These are phyloP conservation scores for Rachicladosporium sp. DNA, from an alignment of 2,329 filamentous ascomycete species.

Conservation along the genomic window DNA sequence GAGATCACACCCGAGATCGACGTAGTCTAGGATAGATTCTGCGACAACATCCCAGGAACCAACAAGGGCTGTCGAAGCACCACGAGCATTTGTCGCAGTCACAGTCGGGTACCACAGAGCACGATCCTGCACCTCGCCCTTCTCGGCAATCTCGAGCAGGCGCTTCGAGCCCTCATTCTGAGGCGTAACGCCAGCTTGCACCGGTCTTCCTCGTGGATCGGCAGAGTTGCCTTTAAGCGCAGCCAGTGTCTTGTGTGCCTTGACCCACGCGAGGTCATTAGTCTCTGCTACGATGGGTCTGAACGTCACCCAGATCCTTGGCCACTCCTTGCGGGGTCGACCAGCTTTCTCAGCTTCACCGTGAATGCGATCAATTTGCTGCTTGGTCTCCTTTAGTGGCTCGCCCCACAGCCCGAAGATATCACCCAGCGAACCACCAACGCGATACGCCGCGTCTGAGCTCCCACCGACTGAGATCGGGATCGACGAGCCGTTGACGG, in stretches of 20 bases:
- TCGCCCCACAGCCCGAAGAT: slow-evolving; percentile 55
- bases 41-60: slow-evolving; percentile 42
- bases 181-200: slow-evolving; percentile 27
- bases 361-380: slow-evolving; percentile 50
- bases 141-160: slow-evolving; percentile 44
- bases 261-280: slow-evolving; percentile 49
- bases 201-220: slow-evolving; percentile 12
- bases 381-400: slow-evolving; percentile 49
- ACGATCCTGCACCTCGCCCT: slow-evolving; percentile 47
- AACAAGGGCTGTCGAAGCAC: slow-evolving; percentile 47
- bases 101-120: slow-evolving; percentile 53
- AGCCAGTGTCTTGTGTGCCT: slow-evolving; percentile 46
- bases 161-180: slow-evolving; percentile 50
- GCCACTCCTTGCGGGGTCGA: slow-evolving; percentile 34
- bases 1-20: slow-evolving; percentile 43
- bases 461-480: slow-evolving; percentile 49
- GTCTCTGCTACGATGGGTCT: slow-evolving; percentile 50
- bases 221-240: slow-evolving; percentile 33
- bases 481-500: slow-evolving; percentile 39
- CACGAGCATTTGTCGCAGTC: slow-evolving; percentile 47
- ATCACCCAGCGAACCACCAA: slow-evolving; percentile 46
- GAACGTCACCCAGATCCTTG: slow-evolving; percentile 53
- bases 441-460: slow-evolving; percentile 46
- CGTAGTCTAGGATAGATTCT: slow-evolving; percentile 46
- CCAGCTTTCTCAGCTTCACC: slow-evolving; percentile 47